Conservation (phyloP, 2,329 filamentous ascomycete species). For the Phaeophleospora eucalypticola region DNA sequence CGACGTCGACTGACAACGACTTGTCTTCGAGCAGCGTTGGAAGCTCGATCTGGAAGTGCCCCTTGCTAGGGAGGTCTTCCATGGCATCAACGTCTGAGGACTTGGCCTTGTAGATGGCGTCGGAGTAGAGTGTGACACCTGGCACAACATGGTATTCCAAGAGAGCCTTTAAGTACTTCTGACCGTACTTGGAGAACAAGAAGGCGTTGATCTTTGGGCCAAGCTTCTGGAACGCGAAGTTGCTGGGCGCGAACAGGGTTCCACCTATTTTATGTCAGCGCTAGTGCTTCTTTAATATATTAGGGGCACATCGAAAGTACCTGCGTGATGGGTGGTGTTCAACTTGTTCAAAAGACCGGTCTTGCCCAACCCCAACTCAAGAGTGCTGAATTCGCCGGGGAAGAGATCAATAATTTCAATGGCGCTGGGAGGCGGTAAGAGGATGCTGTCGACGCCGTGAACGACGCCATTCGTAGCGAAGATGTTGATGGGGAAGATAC, state of each 20-base stretch:
- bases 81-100: slow-evolving; percentile 20
- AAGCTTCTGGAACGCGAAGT: slow-evolving; percentile 73
- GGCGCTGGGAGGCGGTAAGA: slow-evolving; percentile 69
- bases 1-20: slow-evolving; percentile 67
- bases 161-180: slow-evolving; percentile 71
- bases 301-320: too few species aligned
- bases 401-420: slow-evolving; percentile 61
- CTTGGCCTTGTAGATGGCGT: slow-evolving; percentile 63
- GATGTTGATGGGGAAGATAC: slow-evolving; percentile 65
- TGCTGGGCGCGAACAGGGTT: slow-evolving; percentile 77
- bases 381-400: slow-evolving; percentile 72
- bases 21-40: slow-evolving; percentile 66
- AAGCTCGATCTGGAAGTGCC: slow-evolving; percentile 65
- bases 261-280: too few species aligned
- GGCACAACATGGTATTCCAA: slow-evolving; percentile 74
- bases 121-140: slow-evolving; percentile 75
- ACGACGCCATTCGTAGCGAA: slow-evolving; percentile 74
- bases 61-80: slow-evolving; percentile 33
- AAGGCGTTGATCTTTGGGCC: slow-evolving; percentile 73
- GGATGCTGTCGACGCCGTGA: slow-evolving; percentile 68
- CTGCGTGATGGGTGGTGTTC: slow-evolving; percentile 52
- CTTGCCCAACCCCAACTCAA: slow-evolving; percentile 68
- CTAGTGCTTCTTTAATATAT: too few species aligned
- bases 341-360: slow-evolving; percentile 65
- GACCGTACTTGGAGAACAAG: slow-evolving; percentile 72